A percentile compares a stretch with the other conserved stretches of the same genome.
phyloP scores from a whole-genome alignment of 2,329 filamentous ascomycete genomes.

The Cordyceps farinosa region DNA sequence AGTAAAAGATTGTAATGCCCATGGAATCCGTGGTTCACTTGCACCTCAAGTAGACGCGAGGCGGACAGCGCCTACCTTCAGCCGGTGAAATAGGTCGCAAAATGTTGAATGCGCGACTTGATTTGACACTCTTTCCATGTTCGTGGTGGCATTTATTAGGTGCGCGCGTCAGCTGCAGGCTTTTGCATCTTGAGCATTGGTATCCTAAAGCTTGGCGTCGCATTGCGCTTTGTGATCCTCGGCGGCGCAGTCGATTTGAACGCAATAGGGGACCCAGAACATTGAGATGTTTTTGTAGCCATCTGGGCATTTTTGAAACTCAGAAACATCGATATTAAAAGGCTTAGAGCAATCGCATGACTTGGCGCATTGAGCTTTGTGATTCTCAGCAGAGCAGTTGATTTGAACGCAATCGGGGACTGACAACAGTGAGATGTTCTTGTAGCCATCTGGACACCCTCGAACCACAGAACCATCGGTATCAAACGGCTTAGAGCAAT shows the following conservation, averaged over 20 bases:
- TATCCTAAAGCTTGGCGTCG: too few relatives aligned
- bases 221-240: not conserved
- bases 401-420: not conserved
- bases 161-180: too few relatives aligned
- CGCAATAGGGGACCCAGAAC: not conserved
- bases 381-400: not conserved
- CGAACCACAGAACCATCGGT: not conserved
- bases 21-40: too few relatives aligned
- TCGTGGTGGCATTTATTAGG: too few relatives aligned
- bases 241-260: not conserved
- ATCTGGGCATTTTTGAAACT: not conserved
- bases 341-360: not conserved
- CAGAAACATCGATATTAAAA: not conserved
- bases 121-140: too few relatives aligned
- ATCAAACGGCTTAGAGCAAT: not conserved
- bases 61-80: too few relatives aligned
- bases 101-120: too few relatives aligned
- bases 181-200: too few relatives aligned
- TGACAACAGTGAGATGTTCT: not conserved
- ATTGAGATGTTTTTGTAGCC: not conserved
- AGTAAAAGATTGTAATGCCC: too few relatives aligned
- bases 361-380: not conserved
- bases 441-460: not conserved
- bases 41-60: too few relatives aligned
- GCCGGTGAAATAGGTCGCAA: too few relatives aligned